Base-by-base conservation (phyloP, 495 filamentous ascomycete species). In the Pyrenula massariospora region DNA sequence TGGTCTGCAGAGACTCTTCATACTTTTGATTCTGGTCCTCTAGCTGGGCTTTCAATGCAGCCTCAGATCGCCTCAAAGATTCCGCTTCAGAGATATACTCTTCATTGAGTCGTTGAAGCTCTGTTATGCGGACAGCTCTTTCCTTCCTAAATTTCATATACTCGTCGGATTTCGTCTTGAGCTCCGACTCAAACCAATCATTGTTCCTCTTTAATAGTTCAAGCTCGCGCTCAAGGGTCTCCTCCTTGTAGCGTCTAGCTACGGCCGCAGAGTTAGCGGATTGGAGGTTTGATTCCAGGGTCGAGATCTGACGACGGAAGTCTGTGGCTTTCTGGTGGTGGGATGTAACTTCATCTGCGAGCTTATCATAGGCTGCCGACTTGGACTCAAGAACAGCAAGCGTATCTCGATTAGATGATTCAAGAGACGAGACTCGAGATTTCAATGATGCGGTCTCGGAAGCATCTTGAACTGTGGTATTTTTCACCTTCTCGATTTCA, bases 91-190 rank as follows among this genome's bases (percentile, higher is more conserved):
- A 82, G 58, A 75, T 83, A 23, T 86, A 81, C 60, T 97, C 92
- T 56, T 96, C 92, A 60, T 91, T 88, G 53, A 86, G 80, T 15
- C 89, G 87, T 65, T 96, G 88, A 24, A 99, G 81, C 63, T 92
- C 87, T 11, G 89, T 74, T 60, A 96, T 86, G 20, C 87, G 84
- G 0, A 88, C 81, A 61, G 84, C 84, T 76, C 96, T 97, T 66
- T 99, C 93, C 62, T 96, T 97, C 56, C 94, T 83, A 74, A 87
- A 94, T 60, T 91, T 96, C 57, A 89, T 78, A 50, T 88, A 81
- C 62, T 97, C 94, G 25, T 81, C 80, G 50, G 74, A 82, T 68
- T 95, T 95, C 0, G 88, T 91, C 71, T 94, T 91, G 22, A 97
- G 74, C 68, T 97, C 94, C 22, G 75, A 80, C 58, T 94, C 89